phyloP scores from a whole-genome alignment of 441 rosid species.

The Brassica balearica region DNA sequence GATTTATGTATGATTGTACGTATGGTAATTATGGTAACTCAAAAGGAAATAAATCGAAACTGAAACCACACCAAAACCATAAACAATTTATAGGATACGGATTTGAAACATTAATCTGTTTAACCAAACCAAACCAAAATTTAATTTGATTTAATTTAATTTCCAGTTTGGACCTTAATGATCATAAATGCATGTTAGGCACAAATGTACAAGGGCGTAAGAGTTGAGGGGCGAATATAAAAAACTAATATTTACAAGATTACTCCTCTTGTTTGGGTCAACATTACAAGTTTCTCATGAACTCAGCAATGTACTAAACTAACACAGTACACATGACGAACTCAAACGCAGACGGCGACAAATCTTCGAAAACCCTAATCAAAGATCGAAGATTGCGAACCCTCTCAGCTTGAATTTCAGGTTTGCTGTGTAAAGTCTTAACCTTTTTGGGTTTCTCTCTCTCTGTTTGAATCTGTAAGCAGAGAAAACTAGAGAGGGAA shows the following conservation, averaged over 20 bases:
- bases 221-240: neutral
- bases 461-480: constrained; percentile 9
- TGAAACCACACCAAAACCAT: neutral
- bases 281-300: neutral
- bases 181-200: neutral
- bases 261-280: neutral
- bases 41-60: neutral
- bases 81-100: neutral
- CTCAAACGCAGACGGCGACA: neutral
- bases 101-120: neutral
- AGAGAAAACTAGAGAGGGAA: neutral
- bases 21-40: neutral
- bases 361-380: constrained; percentile 40
- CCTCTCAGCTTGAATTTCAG: constrained; percentile 19
- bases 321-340: neutral
- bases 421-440: constrained; percentile 11
- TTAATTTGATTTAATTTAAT: neutral
- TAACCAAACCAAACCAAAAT: neutral
- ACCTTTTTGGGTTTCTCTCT: constrained; percentile 8
- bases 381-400: neutral
- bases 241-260: neutral
- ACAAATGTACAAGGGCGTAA: neutral
- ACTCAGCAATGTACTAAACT: neutral
- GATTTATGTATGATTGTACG: neutral
- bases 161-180: neutral